These are phyloP conservation scores for Euphrasia confusa DNA, from an alignment of 257 asterid species.

Conservation along the genomic window DNA sequence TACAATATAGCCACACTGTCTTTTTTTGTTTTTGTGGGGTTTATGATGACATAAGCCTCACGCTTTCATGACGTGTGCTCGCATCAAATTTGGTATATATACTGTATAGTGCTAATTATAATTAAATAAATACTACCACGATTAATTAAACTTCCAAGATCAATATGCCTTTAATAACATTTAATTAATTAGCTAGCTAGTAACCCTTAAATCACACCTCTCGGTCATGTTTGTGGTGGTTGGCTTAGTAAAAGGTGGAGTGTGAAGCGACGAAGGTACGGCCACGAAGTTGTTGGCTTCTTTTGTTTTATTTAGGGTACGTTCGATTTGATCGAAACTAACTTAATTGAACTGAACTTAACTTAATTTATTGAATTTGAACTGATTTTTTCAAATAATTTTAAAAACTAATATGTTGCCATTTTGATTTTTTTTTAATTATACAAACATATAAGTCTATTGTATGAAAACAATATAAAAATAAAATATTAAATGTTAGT, in stretches of 20 bases:
- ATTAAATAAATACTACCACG: neutral
- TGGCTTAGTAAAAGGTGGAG: constrained; percentile 18
- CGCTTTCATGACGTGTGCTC: constrained; percentile 62
- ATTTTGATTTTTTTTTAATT: too few species aligned
- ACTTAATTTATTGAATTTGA: too few species aligned
- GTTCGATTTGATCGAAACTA: too few species aligned
- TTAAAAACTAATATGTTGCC: too few species aligned
- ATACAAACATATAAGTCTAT: too few species aligned
- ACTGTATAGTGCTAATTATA: neutral
- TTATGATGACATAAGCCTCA: constrained; percentile 67
- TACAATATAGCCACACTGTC: constrained; percentile 25
- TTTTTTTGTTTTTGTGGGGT: constrained; percentile 34
- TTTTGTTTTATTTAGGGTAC: constrained; percentile 1
- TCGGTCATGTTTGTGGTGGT: constrained; percentile 19
- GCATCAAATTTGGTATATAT: neutral
- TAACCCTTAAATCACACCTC: constrained; percentile 17
- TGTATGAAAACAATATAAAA: too few species aligned
- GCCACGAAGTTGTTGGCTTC: constrained; percentile 15
- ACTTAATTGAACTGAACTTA: too few species aligned
- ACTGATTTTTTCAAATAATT: too few species aligned
- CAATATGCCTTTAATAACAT: constrained; percentile 24
- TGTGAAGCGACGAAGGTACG: neutral
- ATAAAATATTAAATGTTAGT: too few species aligned
- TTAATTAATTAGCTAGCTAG: constrained; percentile 22
- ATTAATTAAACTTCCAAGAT: constrained; percentile 21